These are phyloP conservation scores for Botrytis tulipae DNA, from an alignment of 2,329 filamentous ascomycete genomes.

Conservation along the genomic window DNA sequence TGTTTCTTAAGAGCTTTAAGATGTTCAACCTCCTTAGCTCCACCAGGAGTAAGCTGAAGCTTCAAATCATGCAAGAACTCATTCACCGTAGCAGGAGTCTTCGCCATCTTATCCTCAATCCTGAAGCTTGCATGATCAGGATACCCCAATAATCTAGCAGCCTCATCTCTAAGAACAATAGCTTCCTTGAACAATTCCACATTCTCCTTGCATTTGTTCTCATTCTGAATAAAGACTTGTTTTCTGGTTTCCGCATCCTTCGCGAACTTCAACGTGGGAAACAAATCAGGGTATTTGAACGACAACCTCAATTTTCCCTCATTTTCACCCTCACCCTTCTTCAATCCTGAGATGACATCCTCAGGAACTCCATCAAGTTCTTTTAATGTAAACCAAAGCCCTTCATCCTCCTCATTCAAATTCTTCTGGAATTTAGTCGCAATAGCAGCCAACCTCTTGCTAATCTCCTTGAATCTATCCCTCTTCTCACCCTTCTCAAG, in stretches of 20 bases:
- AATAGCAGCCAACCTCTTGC: conserved; percentile 73
- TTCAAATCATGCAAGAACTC: conserved; percentile 71
- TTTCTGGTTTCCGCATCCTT: conserved; percentile 66
- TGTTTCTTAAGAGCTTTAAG: conserved; percentile 73
- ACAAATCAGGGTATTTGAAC: conserved; percentile 82
- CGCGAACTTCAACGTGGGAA: conserved; percentile 76
- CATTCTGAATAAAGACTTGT: conserved; percentile 69
- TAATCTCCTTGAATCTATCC: conserved; percentile 83
- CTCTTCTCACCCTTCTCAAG: conserved; percentile 67
- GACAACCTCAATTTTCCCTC: conserved; percentile 72
- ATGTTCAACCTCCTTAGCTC: conserved; percentile 66
- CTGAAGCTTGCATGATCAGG: conserved; percentile 72
- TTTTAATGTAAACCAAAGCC: conserved; percentile 71
- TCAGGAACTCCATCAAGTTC: conserved; percentile 73
- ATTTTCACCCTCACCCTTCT: conserved; percentile 70
- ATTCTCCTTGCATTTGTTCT: conserved; percentile 72
- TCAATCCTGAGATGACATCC: conserved; percentile 64
- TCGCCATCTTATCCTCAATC: conserved; percentile 85
- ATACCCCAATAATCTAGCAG: conserved; percentile 73
- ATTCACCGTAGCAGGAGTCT: conserved; percentile 68
- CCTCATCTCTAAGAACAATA: conserved; percentile 72
- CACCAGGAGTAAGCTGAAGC: conserved; percentile 64
- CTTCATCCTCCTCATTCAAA: conserved; percentile 79
- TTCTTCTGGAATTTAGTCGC: conserved; percentile 76
- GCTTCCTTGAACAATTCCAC: conserved; percentile 72